A percentile compares a stretch with the other conserved stretches of the same genome.
These are phyloP conservation scores for Camelina hispida DNA, from an alignment of 345 rosid genomes.

Conservation along the genomic window DNA sequence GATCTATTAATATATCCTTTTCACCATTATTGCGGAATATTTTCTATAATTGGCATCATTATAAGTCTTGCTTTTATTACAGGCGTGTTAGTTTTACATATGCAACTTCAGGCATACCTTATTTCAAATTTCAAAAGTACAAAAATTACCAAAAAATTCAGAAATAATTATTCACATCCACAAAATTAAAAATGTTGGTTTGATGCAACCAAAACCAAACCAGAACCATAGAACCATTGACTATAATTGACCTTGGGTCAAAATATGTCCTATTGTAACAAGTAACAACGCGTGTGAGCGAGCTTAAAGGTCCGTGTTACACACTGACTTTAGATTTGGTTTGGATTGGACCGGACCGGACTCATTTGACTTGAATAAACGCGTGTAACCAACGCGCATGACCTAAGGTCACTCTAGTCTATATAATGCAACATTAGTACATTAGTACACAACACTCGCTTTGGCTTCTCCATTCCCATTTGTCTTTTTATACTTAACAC, in stretches of 20 bases:
- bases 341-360: constrained; percentile 31
- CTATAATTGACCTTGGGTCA: not conserved
- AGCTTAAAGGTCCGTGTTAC: no score
- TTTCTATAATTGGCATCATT: constrained; percentile 39
- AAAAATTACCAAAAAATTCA: constrained; percentile 3
- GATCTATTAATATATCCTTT: constrained; percentile 30
- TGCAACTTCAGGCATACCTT: constrained; percentile 14
- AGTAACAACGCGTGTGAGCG: no score
- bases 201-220: constrained; percentile 11
- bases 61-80: constrained; percentile 15
- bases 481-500: not conserved
- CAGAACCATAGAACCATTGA: constrained; percentile 11
- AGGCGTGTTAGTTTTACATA: constrained; percentile 33
- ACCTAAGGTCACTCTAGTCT: constrained; percentile 22
- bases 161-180: constrained; percentile 2
- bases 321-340: not conserved
- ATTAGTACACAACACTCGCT: constrained; percentile 20
- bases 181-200: constrained; percentile 10
- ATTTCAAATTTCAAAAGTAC: constrained; percentile 38
- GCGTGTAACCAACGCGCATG: constrained; percentile 38
- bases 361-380: not conserved
- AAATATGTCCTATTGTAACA: not conserved
- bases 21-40: constrained; percentile 30
- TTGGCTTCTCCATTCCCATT: constrained; percentile 16
- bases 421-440: constrained; percentile 1